A percentile compares a stretch with the other conserved stretches of the same genome.
Conservation (phyloP, 352 stramenopile genomes). For the Phytophthora pini region DNA sequence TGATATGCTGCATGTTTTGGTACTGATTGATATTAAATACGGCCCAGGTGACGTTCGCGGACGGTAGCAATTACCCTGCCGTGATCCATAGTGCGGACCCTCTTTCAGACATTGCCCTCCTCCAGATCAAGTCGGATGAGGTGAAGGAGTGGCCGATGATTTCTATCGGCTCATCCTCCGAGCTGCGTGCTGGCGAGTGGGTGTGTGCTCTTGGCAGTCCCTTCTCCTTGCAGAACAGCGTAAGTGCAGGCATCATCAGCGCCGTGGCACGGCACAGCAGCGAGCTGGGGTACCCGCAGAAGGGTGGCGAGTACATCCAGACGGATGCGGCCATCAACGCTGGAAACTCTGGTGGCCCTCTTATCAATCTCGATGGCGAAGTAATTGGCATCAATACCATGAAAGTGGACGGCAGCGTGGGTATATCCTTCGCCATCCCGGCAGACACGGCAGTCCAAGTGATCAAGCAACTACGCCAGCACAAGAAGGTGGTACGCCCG, state of each 20-base stretch:
- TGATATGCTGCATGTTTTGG: too few species aligned
- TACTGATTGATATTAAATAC: not conserved
- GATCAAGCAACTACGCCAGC: slow-evolving; percentile 89
- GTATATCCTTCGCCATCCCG: slow-evolving; percentile 94
- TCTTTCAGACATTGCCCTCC: slow-evolving; percentile 91
- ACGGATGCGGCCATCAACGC: slow-evolving; percentile 95
- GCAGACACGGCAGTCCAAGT: slow-evolving; percentile 91
- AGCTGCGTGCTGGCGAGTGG: slow-evolving; percentile 90
- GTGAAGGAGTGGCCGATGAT: slow-evolving; percentile 76
- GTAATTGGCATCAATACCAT: slow-evolving; percentile 96
- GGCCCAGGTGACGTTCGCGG: slow-evolving; percentile 79
- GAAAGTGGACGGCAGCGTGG: slow-evolving; percentile 90
- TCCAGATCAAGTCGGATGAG: slow-evolving; percentile 81
- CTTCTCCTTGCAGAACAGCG: slow-evolving; percentile 92
- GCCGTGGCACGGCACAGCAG: slow-evolving; percentile 88
- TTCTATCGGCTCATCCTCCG: slow-evolving; percentile 68
- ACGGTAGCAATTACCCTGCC: slow-evolving; percentile 80
- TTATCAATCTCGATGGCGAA: slow-evolving; percentile 93
- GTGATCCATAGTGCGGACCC: slow-evolving; percentile 86
- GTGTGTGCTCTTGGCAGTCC: slow-evolving; percentile 93
- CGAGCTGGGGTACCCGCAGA: slow-evolving; percentile 86
- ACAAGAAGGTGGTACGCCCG: slow-evolving; percentile 89
- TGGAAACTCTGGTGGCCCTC: slow-evolving; percentile 93
- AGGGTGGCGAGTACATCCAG: slow-evolving; percentile 92
- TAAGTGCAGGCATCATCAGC: slow-evolving; percentile 93